phyloP scores from a whole-genome alignment of 2,329 filamentous ascomycete genomes.

The Ilyonectria sp. region DNA sequence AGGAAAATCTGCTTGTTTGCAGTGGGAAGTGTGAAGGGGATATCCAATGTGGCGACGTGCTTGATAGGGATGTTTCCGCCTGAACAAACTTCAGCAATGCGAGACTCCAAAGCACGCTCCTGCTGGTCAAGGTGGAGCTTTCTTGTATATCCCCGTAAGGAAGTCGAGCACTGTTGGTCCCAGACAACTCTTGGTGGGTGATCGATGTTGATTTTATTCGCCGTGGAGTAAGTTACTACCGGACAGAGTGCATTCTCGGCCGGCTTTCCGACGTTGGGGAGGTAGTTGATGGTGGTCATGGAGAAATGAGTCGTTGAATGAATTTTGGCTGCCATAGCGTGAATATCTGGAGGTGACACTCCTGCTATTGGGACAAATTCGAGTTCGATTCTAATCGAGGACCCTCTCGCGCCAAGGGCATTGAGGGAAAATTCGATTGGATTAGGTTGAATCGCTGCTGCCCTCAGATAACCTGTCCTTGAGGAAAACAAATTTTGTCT shows the following conservation, averaged over 20 bases:
- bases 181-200: not conserved
- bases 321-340: not conserved
- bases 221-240: slow-evolving; percentile 8
- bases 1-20: slow-evolving; percentile 33
- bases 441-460: not conserved
- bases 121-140: not conserved
- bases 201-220: not conserved
- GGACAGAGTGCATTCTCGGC: not conserved
- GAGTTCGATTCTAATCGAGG: slow-evolving; percentile 5
- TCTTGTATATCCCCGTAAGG: not conserved
- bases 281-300: not conserved
- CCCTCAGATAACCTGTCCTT: slow-evolving; percentile 2
- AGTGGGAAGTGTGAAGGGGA: slow-evolving; percentile 28
- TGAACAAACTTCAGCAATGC: not conserved
- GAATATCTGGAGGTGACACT: not conserved
- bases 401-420: not conserved
- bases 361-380: slow-evolving; percentile 8
- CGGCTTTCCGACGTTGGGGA: not conserved
- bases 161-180: not conserved
- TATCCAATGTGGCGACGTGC: slow-evolving; percentile 17
- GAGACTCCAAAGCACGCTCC: not conserved
- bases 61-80: slow-evolving; percentile 8
- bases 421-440: slow-evolving; percentile 2
- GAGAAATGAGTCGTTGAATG: slow-evolving; percentile 8
- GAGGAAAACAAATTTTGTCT: slow-evolving; percentile 3